Conservation (phyloP, 805 yeast genomes). For the Metschnikowia proteae region DNA sequence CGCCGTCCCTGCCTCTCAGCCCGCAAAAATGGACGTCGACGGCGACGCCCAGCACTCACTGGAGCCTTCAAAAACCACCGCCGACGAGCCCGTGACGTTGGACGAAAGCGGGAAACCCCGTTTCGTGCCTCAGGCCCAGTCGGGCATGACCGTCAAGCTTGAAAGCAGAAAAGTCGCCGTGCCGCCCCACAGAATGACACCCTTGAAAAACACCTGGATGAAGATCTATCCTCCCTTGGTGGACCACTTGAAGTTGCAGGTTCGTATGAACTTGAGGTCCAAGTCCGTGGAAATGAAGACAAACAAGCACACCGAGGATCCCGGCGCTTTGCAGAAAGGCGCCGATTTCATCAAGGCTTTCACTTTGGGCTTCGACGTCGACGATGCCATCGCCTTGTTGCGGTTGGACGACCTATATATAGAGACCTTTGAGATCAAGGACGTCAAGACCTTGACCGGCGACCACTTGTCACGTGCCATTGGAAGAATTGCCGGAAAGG, state of each 20-base stretch:
- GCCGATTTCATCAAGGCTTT: constrained; percentile 96
- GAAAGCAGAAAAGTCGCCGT: constrained; percentile 88
- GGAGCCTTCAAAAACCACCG: not conserved
- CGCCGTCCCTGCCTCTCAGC: constrained; percentile 27
- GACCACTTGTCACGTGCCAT: constrained; percentile 98
- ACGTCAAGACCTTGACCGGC: constrained; percentile 90
- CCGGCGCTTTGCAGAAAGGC: constrained; percentile 95
- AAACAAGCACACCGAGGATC: constrained; percentile 76
- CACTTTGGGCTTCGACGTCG: constrained; percentile 93
- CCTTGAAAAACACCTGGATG: constrained; percentile 85
- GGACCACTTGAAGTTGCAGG: constrained; percentile 91
- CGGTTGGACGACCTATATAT: constrained; percentile 94
- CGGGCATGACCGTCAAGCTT: constrained; percentile 64
- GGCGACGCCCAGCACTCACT: constrained; percentile 15
- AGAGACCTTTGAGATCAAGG: constrained; percentile 95
- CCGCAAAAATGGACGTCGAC: constrained; percentile 24
- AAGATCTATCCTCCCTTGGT: constrained; percentile 95
- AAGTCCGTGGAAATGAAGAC: constrained; percentile 87
- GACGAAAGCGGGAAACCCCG: constrained; percentile 89
- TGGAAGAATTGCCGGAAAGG: constrained; percentile 99
- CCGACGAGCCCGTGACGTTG: constrained; percentile 39
- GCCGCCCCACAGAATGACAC: constrained; percentile 97
- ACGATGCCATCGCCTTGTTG: constrained; percentile 91
- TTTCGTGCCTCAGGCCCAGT: constrained; percentile 65
- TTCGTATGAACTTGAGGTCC: constrained; percentile 89